Evolutionary conservation across 179 eudicot species (phyloP).

Genomic region (Camellia oleifera): DNA sequence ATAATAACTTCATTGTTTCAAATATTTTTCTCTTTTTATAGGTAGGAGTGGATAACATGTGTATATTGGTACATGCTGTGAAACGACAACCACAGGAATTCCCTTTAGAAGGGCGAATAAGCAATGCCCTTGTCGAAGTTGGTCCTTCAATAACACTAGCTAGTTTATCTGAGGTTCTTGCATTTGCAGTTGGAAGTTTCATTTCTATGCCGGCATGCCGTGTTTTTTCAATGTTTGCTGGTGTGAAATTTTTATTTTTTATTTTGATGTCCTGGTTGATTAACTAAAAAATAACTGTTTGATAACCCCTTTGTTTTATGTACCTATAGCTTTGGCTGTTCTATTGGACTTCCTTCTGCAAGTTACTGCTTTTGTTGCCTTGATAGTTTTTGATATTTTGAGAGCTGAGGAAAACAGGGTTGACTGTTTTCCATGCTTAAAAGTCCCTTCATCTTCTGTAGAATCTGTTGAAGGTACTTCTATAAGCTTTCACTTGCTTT

Average conservation of each 20-base stretch:
- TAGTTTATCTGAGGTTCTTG: slow-evolving; percentile 73
- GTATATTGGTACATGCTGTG: slow-evolving; percentile 75
- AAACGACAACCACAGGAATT: slow-evolving; percentile 64
- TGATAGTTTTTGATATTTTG: slow-evolving; percentile 60
- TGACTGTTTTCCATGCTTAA: slow-evolving; percentile 78
- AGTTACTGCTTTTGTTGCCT: slow-evolving; percentile 83
- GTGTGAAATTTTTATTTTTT: slow-evolving; percentile 21
- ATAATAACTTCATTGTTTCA: background rate
- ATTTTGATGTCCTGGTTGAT: background rate
- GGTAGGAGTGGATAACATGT: slow-evolving; percentile 93
- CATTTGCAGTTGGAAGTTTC: slow-evolving; percentile 80
- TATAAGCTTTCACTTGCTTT: slow-evolving; percentile 1
- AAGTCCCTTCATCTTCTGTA: slow-evolving; percentile 30
- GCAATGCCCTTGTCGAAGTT: slow-evolving; percentile 77
- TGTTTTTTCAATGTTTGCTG: slow-evolving; percentile 83
- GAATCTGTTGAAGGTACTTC: slow-evolving; percentile 25
- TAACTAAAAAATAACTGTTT: slow-evolving; percentile 9
- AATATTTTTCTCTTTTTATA: slow-evolving; percentile 21
- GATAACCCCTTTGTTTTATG: background rate
- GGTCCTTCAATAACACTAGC: slow-evolving; percentile 87
- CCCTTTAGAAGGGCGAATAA: slow-evolving; percentile 55
- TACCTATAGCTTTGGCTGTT: slow-evolving; percentile 65
- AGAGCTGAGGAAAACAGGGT: slow-evolving; percentile 64
- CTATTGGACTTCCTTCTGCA: slow-evolving; percentile 78
- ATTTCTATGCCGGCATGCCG: slow-evolving; percentile 89